Base-by-base conservation (phyloP, 208 protist genomes). In the Wallacemonas sp. region DNA sequence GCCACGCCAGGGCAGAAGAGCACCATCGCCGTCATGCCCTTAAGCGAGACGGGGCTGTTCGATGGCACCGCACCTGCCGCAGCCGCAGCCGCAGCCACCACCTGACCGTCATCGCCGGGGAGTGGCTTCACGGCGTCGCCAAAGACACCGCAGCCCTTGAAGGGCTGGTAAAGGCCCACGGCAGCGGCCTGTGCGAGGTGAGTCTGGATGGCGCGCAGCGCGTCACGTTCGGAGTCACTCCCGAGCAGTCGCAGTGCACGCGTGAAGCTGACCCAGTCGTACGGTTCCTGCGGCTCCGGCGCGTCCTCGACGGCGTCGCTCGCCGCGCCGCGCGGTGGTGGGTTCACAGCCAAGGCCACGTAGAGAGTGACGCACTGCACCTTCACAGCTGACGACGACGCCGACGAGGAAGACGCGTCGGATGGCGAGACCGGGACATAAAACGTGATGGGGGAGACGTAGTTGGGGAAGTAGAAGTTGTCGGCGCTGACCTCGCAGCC, bases 401-500 rank as follows among this genome's bases (percentile, higher is more conserved):
- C 65, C 26, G 55, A 33, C 23, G 26, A 9, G 26, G n/a, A 34
- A 33, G 29, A 41, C 38, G 26, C 30, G 6, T 41, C 38, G 9
- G 27, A 19, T 33, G 41, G 21, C 11, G 47, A 30, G 24, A 23
- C 5, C 6, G 65, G 64, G 6, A 60, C 34, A 57, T 93, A 92
- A 62, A 78, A 90, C 49, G 81, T 70, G 1, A 90, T 74, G 12
- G 89, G 86, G 0, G 86, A 68, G 23, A 92, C 43, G 57, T 85
- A 93, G 57, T 47, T 76, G 5, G 84, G 89, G 1, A 86, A 46
- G 70, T 87, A 91, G 65, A 95, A 91, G 68, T 89, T 95, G 65
- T 93, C 86, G 44, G 76, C 74, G 74, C 86, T 95, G 32, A 92
- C 75, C n/a, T 95, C 86, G 61, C 78, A 92, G 47, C 67, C 66